Evolutionary conservation across 441 rosid species (phyloP), one percentile per base, ranked within the genome.

Genomic region (Adansonia madagascariensis): DNA sequence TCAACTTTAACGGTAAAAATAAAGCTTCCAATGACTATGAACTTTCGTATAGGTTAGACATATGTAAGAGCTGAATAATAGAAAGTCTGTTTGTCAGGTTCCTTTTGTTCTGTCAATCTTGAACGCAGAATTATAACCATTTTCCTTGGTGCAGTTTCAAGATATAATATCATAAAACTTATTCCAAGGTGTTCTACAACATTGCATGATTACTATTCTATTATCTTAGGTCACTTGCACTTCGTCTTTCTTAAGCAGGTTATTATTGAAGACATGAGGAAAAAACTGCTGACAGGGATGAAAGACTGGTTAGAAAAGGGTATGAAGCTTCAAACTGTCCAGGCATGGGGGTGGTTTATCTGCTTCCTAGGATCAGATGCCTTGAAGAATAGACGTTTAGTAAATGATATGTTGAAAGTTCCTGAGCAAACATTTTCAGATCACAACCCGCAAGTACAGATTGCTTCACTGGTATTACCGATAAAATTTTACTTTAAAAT

Each of bases 321-420:
- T 61, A 65, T 80, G 84, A 89, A 87, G 82, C 66, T 87, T 75
- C 89, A 87, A 83, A 49, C 84, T 71, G 20, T 90, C 77, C 91
- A 80, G 79, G 90, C 91, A 20, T 90, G 91, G 94, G 85, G 89
- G 67, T 88, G 94, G 91, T 86, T 82, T 76, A 85, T 90, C 41
- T 80, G 85, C 55, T 71, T 90, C 53, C 70, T 84, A 50, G 94
- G 91, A 70, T 79, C 78, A 60, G 82, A 69, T 47, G 89, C 83
- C 68, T 55, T 79, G 73, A 86, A 82, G 81, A 81, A 80, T 17
- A 84, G 89, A 82, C 80, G 64, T 76, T 74, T 88, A 67, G 66
- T 84, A 15, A 90, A 90, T 72, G 84, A 84, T 64, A 84, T 88
- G 92, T 85, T 90, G 78, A 90, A 87, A 77, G 74, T 87, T 77